phyloP scores from a whole-genome alignment of 371 early-diverging fungal genomes.

The Hamiltosporidium magnivora region DNA sequence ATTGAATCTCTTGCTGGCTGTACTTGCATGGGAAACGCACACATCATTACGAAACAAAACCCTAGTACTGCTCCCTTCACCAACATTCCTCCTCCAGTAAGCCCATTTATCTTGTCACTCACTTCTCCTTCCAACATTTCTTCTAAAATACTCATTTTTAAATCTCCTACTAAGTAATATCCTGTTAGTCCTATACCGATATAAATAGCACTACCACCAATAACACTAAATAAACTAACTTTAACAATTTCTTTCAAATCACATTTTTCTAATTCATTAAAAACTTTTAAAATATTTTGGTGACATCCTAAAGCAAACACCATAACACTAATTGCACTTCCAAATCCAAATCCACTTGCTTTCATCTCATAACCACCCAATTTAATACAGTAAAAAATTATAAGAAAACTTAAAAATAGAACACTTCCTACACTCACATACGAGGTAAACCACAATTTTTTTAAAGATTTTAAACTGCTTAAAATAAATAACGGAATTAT shows the following conservation, averaged over 20 bases:
- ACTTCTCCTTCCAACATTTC: neutral
- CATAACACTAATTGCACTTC: slow-evolving; percentile 20
- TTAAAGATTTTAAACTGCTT: slow-evolving; percentile 13
- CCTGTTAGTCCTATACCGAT: slow-evolving; percentile 40
- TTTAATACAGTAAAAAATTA: slow-evolving; percentile 2
- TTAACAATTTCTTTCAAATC: slow-evolving; percentile 24
- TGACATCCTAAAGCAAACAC: slow-evolving; percentile 49
- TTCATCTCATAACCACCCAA: neutral
- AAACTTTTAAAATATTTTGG: slow-evolving; percentile 43
- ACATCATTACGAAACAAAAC: neutral
- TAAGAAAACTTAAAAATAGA: slow-evolving; percentile 11
- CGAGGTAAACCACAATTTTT: slow-evolving; percentile 9
- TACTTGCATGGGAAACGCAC: slow-evolving; percentile 1
- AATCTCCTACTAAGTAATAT: neutral
- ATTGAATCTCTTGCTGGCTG: slow-evolving; percentile 1
- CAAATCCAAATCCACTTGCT: slow-evolving; percentile 3
- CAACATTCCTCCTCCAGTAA: neutral
- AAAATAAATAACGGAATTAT: slow-evolving; percentile 4
- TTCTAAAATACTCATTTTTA: neutral
- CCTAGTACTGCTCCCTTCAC: neutral
- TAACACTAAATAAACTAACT: slow-evolving; percentile 16
- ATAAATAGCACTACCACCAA: slow-evolving; percentile 30
- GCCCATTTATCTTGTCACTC: neutral
- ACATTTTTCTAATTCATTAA: slow-evolving; percentile 22
- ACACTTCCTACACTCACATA: slow-evolving; percentile 21